Evolutionary conservation across 2,329 filamentous ascomycete genomes (phyloP), one percentile per base, ranked within the genome.

Genomic region (Kalmusia sp.): DNA sequence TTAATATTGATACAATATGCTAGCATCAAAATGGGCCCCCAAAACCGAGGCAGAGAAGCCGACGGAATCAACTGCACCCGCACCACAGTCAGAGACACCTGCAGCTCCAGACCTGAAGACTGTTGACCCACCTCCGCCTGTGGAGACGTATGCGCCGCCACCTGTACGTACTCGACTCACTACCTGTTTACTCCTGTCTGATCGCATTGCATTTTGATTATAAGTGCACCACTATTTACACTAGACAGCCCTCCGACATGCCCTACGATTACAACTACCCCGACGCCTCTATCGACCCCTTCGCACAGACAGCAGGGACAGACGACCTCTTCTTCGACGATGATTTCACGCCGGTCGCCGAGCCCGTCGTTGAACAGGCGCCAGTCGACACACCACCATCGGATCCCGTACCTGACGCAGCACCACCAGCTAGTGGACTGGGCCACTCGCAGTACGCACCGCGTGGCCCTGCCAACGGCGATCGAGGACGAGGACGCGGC

Each of bases 281-380:
- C 54, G 66, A 71, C 54, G 52, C 65, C n/a, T 61, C 62, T 9
- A 61, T 72, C 12, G 78, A 80, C 49, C 75, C 79, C 22, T 79
- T 79, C 41, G 79, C 79, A 62, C 79, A 80, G 52, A 79, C 80
- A 1, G 77, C 79, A n/a, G 74, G 76, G 33, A 77, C 78, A 35
- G 79, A 82, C 54, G 79, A 82, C 56, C 70, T 81, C 4, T 81
- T 81, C 46, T 81, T 81, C 66, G 79, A 78, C 62, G 79, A 82
- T 50, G 79, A 81, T 62, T 80, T 81, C 57, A 79, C 73, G 6
- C 79, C 79, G 9, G 72, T 79, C 6, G 65, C 76, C 30, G 72
- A 80, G 44, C 75, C 77, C 2, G 66, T 77, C 8, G 68, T 77
- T 1, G 72, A 76, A 58, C 63, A 66, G 28, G 62, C 59, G 27